These are phyloP conservation scores for Saccharomycopsis microspora DNA, from an alignment of 805 yeast species.

Conservation along the genomic window DNA sequence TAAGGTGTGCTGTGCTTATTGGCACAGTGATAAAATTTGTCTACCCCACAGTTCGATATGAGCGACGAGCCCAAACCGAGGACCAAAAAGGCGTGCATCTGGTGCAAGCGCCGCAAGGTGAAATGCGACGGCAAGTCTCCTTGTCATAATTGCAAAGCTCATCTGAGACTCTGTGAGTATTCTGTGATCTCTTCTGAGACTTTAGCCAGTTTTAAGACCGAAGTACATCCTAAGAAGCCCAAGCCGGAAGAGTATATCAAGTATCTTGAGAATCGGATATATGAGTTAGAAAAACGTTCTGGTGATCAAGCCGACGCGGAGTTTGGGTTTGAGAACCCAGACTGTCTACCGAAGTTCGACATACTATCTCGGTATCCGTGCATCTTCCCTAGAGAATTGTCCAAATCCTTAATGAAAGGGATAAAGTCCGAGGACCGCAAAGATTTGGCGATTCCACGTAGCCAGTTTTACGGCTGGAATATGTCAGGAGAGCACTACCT, in stretches of 20 bases:
- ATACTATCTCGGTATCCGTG: background rate
- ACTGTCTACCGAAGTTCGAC: slow-evolving; percentile 24
- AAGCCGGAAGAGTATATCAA: slow-evolving; percentile 18
- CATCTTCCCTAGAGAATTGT: slow-evolving; percentile 2
- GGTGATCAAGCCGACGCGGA: background rate
- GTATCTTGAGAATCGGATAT: background rate
- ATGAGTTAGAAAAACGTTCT: background rate
- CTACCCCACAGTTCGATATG: too few relatives aligned
- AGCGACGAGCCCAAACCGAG: background rate
- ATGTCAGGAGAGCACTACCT: slow-evolving; percentile 47
- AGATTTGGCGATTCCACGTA: slow-evolving; percentile 5
- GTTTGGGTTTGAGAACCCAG: background rate
- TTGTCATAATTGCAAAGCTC: slow-evolving; percentile 29
- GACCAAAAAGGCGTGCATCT: slow-evolving; percentile 28
- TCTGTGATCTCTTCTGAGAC: background rate
- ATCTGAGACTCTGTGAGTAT: slow-evolving; percentile 24
- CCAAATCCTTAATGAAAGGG: background rate
- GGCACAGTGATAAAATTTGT: too few relatives aligned
- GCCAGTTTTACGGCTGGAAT: slow-evolving; percentile 51
- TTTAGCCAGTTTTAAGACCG: background rate
- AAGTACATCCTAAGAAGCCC: background rate
- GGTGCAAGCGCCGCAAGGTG: slow-evolving; percentile 33
- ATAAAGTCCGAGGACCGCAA: background rate
- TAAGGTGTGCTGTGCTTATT: too few relatives aligned
- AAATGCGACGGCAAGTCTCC: slow-evolving; percentile 33